These are phyloP conservation scores for Cronartium quercuum DNA, from an alignment of 1,284 basidiomycete genomes.

Conservation along the genomic window DNA sequence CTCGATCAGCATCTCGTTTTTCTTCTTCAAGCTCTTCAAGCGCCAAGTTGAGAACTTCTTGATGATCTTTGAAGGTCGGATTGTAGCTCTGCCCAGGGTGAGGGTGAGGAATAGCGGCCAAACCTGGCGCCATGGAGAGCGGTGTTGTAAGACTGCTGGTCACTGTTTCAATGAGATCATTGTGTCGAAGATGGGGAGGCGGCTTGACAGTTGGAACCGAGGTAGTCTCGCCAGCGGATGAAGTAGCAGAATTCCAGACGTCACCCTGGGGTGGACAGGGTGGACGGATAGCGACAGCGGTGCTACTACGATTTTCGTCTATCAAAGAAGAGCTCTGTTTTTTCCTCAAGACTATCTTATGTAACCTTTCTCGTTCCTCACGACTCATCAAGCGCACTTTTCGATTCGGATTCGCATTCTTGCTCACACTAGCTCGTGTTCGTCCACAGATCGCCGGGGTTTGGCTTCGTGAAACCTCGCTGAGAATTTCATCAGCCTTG, in stretches of 20 bases:
- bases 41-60: constrained; percentile 7
- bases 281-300: constrained; percentile 17
- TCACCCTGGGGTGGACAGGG: constrained; percentile 1
- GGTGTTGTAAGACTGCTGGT: background rate
- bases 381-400: background rate
- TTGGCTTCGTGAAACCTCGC: background rate
- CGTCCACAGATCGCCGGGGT: background rate
- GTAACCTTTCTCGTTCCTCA: constrained; percentile 12
- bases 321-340: constrained; percentile 4
- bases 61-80: constrained; percentile 25
- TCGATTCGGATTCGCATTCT: background rate
- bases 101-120: constrained; percentile 12
- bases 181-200: background rate
- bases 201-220: constrained; percentile 6
- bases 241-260: background rate
- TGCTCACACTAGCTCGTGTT: background rate
- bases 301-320: constrained; percentile 26
- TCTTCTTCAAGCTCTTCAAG: constrained; percentile 16
- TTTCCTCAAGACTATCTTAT: constrained; percentile 26
- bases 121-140: constrained; percentile 2
- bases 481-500: constrained; percentile 26
- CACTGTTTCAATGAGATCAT: background rate
- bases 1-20: background rate
- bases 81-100: constrained; percentile 36
- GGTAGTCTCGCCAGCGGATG: background rate